A percentile compares a stretch with the other conserved stretches of the same genome.
Evolutionary conservation across 1,284 basidiomycete species (phyloP).

Genomic region (Sporisorium graminicola): DNA sequence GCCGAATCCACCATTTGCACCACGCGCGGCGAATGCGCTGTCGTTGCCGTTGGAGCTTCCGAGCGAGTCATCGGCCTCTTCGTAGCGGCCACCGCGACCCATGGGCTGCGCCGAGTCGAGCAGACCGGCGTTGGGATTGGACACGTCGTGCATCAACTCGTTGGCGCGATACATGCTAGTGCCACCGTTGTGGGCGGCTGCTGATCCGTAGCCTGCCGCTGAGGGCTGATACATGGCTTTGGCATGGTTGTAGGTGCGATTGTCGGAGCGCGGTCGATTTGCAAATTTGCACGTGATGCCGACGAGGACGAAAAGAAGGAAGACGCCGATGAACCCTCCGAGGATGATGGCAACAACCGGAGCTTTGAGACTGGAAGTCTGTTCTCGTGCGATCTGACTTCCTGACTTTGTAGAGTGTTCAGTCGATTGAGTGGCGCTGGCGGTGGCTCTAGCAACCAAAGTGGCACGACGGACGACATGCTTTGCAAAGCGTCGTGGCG

Average conservation of each 20-base stretch:
- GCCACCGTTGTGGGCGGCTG: constrained; percentile 10
- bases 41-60: constrained; percentile 33
- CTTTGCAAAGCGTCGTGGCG: constrained; percentile 46
- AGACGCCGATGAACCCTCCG: constrained; percentile 41
- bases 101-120: constrained; percentile 51
- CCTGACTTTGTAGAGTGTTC: background rate
- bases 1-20: constrained; percentile 21
- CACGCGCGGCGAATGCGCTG: background rate
- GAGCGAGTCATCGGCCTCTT: constrained; percentile 36
- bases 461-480: constrained; percentile 39
- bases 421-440: constrained; percentile 9
- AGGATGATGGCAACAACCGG: constrained; percentile 39
- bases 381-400: constrained; percentile 12
- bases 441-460: constrained; percentile 25
- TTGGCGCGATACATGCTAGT: constrained; percentile 13
- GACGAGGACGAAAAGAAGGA: constrained; percentile 45
- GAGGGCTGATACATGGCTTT: constrained; percentile 53
- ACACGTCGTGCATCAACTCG: constrained; percentile 38
- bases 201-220: constrained; percentile 48
- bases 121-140: constrained; percentile 36
- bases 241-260: constrained; percentile 11
- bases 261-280: constrained; percentile 37
- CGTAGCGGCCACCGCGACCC: constrained; percentile 47
- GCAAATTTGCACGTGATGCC: constrained; percentile 45
- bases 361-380: constrained; percentile 38